Evolutionary conservation across 768 basidiomycete genomes (phyloP), one percentile per base, ranked within the genome.

Genomic region (Termitomyces sp.): DNA sequence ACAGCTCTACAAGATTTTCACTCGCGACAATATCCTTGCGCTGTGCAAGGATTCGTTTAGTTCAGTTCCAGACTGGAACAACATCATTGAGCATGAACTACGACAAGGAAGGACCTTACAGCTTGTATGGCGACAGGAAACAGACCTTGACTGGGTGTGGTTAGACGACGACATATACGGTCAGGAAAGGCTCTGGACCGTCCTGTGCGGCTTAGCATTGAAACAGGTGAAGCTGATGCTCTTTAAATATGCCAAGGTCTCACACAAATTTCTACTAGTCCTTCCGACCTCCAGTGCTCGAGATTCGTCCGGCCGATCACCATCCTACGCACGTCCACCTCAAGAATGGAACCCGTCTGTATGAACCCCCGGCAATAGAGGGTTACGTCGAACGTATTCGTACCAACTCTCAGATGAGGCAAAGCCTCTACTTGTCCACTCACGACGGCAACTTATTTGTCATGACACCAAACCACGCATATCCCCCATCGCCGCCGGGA

Each of bases 81-180:
- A 75, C 44, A 65, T 92, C 23, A 74, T 91, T 32, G 80, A 85
- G 62, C 74, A 75, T 28, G 77, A 83, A 38, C 64, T 86, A 4
- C 71, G 66, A 50, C 71, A 78, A 49, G 91, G 91, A 23, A 81
- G 80, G 54, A 72, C 73, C 8, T 72, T 95, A 40, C 82, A 87
- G 68, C 77, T 97, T 41, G 90, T 86, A 46, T 98, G 95, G 95
- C 80, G 89, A 41, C 68, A 79, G 32, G 84, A 79, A 23, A 84
- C 85, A 2, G 82, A 83, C 61, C 69, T 98, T 50, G 95, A 98
- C 67, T 98, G 95, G 95, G 76, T 95, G 30, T 88, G 88, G 81
- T 77, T 86, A 40, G 79, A 85, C n/a, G 75, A 80, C 28, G 88
- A 90, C 63, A 75, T 88, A 0, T 76, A 82, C 36, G 89, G 85